A percentile compares a stretch with the other conserved stretches of the same genome.
Conservation (phyloP, 208 protist species). For the Acanthamoeba triangularis region DNA sequence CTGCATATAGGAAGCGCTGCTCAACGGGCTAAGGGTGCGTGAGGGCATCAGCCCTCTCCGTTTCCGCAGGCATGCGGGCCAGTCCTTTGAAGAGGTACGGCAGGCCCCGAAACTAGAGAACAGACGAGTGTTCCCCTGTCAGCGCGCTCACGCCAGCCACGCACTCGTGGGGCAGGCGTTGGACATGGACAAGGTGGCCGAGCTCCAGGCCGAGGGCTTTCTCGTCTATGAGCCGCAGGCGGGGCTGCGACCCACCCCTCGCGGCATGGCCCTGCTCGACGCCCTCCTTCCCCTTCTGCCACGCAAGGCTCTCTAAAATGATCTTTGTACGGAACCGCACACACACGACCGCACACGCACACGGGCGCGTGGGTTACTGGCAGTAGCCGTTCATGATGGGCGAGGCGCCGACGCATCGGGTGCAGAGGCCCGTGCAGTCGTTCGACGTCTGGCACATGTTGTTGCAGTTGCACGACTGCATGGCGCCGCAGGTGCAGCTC, state of each 20-base stretch:
- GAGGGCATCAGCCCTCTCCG: slow-evolving; percentile 69
- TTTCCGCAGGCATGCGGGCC: slow-evolving; percentile 65
- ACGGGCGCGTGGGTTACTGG: too few relatives aligned
- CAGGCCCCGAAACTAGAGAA: not conserved
- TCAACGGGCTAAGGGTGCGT: slow-evolving; percentile 72
- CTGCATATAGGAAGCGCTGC: slow-evolving; percentile 29
- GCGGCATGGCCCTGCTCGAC: slow-evolving; percentile 1
- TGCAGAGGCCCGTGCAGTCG: slow-evolving; percentile 27
- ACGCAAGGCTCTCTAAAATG: too few relatives aligned
- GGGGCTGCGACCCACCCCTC: not conserved
- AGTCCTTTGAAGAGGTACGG: slow-evolving; percentile 40
- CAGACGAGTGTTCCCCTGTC: too few relatives aligned
- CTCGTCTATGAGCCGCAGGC: slow-evolving; percentile 8
- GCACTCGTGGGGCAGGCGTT: not conserved
- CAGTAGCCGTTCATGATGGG: slow-evolving; percentile 27
- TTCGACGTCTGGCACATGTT: not conserved
- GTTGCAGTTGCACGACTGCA: slow-evolving; percentile 62
- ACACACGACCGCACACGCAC: too few relatives aligned
- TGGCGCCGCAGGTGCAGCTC: slow-evolving; percentile 39
- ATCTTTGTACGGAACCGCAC: not conserved
- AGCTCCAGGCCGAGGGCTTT: not conserved
- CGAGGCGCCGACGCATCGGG: not conserved
- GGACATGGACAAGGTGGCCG: slow-evolving; percentile 13
- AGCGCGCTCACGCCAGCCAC: not conserved
- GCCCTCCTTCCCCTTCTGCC: not conserved